Base-by-base conservation (phyloP, 371 early-diverging fungal genomes). In the Syncephalastrum racemosum region DNA sequence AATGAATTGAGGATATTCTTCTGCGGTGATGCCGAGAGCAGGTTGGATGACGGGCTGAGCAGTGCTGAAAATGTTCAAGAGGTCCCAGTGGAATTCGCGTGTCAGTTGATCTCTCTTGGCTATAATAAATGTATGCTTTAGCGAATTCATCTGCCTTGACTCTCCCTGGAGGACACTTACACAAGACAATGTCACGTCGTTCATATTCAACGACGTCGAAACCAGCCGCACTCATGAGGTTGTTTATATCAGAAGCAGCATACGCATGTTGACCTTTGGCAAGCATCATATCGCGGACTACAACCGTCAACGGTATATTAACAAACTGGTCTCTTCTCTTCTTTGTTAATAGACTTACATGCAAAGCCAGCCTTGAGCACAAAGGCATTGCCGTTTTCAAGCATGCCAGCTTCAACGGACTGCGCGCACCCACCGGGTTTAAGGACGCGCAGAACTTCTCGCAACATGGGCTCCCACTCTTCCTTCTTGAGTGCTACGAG, bases 361-460 rank as follows among this genome's bases (percentile, higher is more conserved):
- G 62, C 63, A 50, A 36, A 42, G 24, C 67, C 67, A 31, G 60
- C 63, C 16, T 53, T 47, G 36, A 52, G 44, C 3, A 69, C 62
- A 59, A 65, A 66, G 4, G 63, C 69, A 19, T 50, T 65, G 58
- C 66, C 75, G 41, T 55, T 41, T 46, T 47, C 50, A 8, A 53
- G 45, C 54, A 54, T 53, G 41, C 64, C 64, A 40, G 67, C 62
- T 54, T 85, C 86, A 23, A 79, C 66, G 15, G 75, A 64, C 54
- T 85, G 83, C n/a, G 81, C 52, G 53, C 63, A 77, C 2, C 86
- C 86, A 24, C 81, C 83, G 4, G 83, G 81, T 54, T 84, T 83
- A n/a, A 77, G 54, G 6, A 83, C 69, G 19, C 81, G 72, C 10
- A 71, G 56, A 7, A 77, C 62, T 58, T 85, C 84, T 39, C 63